A percentile compares a stretch with the other conserved stretches of the same genome.
phyloP scores from a whole-genome alignment of 2,329 filamentous ascomycete species.

The Penicillium sp. region DNA sequence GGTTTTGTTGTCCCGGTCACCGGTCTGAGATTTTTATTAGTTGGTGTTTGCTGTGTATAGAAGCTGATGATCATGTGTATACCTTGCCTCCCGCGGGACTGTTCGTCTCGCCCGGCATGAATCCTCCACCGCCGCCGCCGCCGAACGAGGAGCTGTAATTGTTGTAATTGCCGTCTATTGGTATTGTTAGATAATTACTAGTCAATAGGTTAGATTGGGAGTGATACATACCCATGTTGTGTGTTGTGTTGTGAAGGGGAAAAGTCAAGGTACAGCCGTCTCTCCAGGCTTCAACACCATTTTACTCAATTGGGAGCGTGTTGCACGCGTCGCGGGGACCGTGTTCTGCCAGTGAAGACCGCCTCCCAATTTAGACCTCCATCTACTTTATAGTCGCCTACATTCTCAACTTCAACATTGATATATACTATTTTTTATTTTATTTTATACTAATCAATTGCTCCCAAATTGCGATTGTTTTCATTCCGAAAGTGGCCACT shows the following conservation, averaged over 20 bases:
- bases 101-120: conserved; percentile 55
- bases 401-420: not conserved
- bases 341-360: not conserved
- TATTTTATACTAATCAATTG: not conserved
- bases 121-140: conserved; percentile 57
- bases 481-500: not conserved
- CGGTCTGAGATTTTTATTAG: conserved; percentile 10
- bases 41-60: not conserved
- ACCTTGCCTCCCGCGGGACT: conserved; percentile 49
- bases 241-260: conserved; percentile 11
- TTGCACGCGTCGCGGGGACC: conserved; percentile 38
- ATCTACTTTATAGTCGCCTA: not conserved
- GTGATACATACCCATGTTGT: conserved; percentile 33
- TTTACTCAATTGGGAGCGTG: conserved; percentile 44
- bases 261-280: conserved; percentile 13
- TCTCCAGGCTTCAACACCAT: conserved; percentile 28
- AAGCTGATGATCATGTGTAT: conserved; percentile 1
- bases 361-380: not conserved
- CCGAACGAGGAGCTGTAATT: conserved; percentile 59
- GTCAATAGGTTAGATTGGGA: not conserved
- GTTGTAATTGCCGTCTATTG: conserved; percentile 38
- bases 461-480: no score
- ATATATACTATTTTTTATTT: not conserved
- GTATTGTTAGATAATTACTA: not conserved
- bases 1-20: conserved; percentile 71